Conservation (phyloP, 1,139 yeast species). For the Kazachstania sp. region DNA sequence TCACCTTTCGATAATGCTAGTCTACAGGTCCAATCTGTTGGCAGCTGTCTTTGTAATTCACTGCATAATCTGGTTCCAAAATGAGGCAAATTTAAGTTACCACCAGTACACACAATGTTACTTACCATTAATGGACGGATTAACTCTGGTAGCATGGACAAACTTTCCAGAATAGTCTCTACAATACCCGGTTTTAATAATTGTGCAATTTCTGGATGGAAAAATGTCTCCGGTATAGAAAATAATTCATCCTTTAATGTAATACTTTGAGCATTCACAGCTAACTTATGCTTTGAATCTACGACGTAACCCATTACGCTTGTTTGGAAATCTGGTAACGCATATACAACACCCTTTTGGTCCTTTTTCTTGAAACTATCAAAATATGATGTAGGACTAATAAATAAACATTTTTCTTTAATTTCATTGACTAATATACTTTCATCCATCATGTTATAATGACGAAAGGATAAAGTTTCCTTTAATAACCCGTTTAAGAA, state of each 20-base stretch:
- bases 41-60: constrained; percentile 59
- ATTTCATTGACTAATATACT: constrained; percentile 76
- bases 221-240: constrained; percentile 75
- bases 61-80: constrained; percentile 50
- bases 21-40: constrained; percentile 57
- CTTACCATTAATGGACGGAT: constrained; percentile 70
- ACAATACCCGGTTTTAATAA: constrained; percentile 62
- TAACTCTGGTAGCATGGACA: constrained; percentile 65
- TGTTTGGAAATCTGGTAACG: constrained; percentile 80
- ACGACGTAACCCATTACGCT: constrained; percentile 60
- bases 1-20: constrained; percentile 38
- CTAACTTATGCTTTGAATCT: constrained; percentile 27
- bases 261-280: constrained; percentile 55
- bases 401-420: constrained; percentile 72
- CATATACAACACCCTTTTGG: constrained; percentile 49
- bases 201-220: constrained; percentile 80
- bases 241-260: constrained; percentile 75
- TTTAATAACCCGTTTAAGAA: constrained; percentile 71
- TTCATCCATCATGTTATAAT: constrained; percentile 90
- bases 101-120: constrained; percentile 77
- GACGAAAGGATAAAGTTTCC: constrained; percentile 81
- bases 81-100: constrained; percentile 64
- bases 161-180: constrained; percentile 64
- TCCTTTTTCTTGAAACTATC: constrained; percentile 42
- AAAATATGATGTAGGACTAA: constrained; percentile 55